A percentile compares a stretch with the other conserved stretches of the same genome.
Evolutionary conservation across 2,329 filamentous ascomycete genomes (phyloP).

Genomic region (Calonectria henricotiae): DNA sequence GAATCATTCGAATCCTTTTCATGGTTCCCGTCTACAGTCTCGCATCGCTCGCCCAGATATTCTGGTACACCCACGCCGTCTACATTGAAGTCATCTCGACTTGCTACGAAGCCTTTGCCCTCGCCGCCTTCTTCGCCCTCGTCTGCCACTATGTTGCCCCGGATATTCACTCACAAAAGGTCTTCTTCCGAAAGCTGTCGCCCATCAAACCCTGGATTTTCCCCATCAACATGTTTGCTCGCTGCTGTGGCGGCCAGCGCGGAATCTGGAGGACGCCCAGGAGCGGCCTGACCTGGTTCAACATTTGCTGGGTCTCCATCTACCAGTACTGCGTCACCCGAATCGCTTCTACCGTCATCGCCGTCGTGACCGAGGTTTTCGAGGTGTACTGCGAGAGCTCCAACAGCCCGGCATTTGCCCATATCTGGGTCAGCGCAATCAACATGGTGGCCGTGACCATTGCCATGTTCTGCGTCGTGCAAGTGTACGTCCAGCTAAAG

Average conservation of each 20-base stretch:
- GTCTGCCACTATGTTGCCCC: constrained; percentile 87
- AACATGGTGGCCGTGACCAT: constrained; percentile 82
- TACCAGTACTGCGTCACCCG: constrained; percentile 91
- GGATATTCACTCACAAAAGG: constrained; percentile 84
- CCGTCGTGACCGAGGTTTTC: constrained; percentile 80
- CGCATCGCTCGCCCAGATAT: constrained; percentile 81
- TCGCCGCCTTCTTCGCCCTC: constrained; percentile 88
- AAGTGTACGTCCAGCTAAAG: constrained; percentile 87
- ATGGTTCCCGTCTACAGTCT: constrained; percentile 89
- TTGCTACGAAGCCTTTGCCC: constrained; percentile 92
- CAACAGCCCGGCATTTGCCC: constrained; percentile 83
- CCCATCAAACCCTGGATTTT: constrained; percentile 81
- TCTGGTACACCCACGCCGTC: constrained; percentile 83
- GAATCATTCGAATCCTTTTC: constrained; percentile 89
- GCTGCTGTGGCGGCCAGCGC: constrained; percentile 78
- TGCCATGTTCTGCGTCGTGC: constrained; percentile 91
- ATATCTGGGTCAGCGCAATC: constrained; percentile 85
- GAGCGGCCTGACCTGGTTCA: constrained; percentile 92
- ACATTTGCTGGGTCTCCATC: constrained; percentile 85
- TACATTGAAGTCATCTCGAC: constrained; percentile 88
- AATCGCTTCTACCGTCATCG: constrained; percentile 84
- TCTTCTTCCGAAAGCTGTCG: constrained; percentile 81
- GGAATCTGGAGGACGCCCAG: constrained; percentile 82
- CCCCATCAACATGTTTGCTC: constrained; percentile 80
- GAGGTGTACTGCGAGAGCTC: constrained; percentile 85